Evolutionary conservation across 2,329 filamentous ascomycete genomes (phyloP).

Genomic region (Alternaria ventricosa): DNA sequence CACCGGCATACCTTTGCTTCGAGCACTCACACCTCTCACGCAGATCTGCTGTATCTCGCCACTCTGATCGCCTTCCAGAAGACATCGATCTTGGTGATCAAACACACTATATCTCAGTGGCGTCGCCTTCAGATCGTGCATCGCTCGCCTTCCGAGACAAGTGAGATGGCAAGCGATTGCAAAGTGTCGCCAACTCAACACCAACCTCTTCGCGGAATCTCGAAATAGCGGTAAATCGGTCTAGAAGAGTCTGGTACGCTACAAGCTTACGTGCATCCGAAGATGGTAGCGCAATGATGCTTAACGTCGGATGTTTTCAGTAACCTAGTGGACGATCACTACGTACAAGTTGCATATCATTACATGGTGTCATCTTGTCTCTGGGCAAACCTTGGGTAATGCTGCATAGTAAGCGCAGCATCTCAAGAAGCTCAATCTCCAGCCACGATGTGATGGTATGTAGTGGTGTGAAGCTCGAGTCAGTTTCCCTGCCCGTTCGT

Average conservation of each 20-base stretch:
- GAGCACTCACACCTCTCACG: neutral
- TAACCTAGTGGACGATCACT: neutral
- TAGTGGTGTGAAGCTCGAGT: constrained; percentile 10
- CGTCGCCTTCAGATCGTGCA: neutral
- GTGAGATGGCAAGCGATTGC: neutral
- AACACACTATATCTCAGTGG: neutral
- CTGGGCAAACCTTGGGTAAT: neutral
- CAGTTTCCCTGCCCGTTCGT: constrained; percentile 4
- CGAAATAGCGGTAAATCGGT: neutral
- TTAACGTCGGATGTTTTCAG: neutral
- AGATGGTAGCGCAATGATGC: neutral
- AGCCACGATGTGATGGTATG: neutral
- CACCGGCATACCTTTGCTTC: neutral
- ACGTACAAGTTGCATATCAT: neutral
- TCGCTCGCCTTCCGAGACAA: neutral
- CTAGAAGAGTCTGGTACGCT: constrained; percentile 1
- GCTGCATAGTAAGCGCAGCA: neutral
- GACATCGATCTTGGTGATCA: neutral
- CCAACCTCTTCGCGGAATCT: neutral
- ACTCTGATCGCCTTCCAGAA: neutral
- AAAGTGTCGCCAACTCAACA: neutral
- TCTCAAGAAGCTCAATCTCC: neutral
- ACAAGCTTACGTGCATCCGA: constrained; percentile 3
- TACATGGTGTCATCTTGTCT: neutral
- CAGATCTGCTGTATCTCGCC: neutral